These are phyloP conservation scores for Rhodotorula graminis DNA, from an alignment of 768 basidiomycete species.

Conservation along the genomic window DNA sequence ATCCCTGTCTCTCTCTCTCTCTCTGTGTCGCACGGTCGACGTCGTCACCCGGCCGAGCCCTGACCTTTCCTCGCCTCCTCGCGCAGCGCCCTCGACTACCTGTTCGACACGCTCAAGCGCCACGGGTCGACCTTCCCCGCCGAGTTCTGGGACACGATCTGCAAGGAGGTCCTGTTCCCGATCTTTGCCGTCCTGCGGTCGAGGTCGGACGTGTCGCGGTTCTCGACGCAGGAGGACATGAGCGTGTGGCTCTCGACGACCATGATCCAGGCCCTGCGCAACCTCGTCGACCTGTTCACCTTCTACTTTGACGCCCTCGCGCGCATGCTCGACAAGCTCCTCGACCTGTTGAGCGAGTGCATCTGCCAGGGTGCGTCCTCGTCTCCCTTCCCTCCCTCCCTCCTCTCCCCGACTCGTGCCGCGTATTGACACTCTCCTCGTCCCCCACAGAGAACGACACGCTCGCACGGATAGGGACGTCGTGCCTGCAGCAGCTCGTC, in stretches of 20 bases:
- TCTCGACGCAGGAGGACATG: slow-evolving; percentile 97
- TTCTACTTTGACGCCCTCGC: slow-evolving; percentile 89
- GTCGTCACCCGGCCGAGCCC: no score
- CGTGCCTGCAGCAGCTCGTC: slow-evolving; percentile 90
- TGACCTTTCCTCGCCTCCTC: slow-evolving; percentile 3
- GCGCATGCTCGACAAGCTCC: slow-evolving; percentile 81
- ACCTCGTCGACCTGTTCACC: slow-evolving; percentile 91
- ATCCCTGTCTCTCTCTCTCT: slow-evolving; percentile 41
- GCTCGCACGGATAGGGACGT: slow-evolving; percentile 91
- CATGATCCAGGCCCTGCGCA: slow-evolving; percentile 94
- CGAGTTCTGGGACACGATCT: slow-evolving; percentile 97
- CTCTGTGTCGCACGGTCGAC: neutral
- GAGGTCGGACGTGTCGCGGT: slow-evolving; percentile 82
- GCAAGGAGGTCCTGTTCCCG: slow-evolving; percentile 92
- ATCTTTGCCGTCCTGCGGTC: slow-evolving; percentile 95
- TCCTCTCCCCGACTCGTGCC: neutral
- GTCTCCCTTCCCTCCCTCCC: neutral
- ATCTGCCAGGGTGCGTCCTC: slow-evolving; percentile 84
- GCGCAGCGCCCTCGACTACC: slow-evolving; percentile 83
- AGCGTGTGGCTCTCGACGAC: slow-evolving; percentile 99
- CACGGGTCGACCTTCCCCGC: slow-evolving; percentile 78
- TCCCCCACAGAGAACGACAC: slow-evolving; percentile 81
- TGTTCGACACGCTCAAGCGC: slow-evolving; percentile 87
- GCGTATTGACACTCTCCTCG: neutral
- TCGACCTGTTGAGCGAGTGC: slow-evolving; percentile 89